Evolutionary conservation across 495 filamentous ascomycete species (phyloP), one percentile per base, ranked within the genome.

Genomic region (Hyaloscypha bicolor): DNA sequence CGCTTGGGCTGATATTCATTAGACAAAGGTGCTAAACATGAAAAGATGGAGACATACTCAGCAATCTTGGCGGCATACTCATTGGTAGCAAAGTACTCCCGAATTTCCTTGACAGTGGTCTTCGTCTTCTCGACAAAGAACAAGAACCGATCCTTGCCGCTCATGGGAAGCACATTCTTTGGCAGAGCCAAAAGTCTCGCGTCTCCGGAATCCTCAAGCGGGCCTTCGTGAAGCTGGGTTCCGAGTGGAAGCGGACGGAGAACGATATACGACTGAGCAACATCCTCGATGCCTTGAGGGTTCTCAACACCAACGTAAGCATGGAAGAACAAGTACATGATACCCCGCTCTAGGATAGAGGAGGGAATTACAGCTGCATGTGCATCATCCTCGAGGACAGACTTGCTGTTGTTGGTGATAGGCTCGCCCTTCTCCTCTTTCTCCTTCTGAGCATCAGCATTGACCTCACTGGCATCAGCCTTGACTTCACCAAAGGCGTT

Each of bases 271-370:
- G 85, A 93, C 66, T 92, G 90, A 29, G 91, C 86, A 51, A 97
- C 83, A 35, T 97, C 93, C 45, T 80, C 73, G 9, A 93, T 77
- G 65, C 82, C 77, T n/a, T 88, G 82, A 11, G 94, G 89, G 12
- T 93, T 85, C 14, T 92, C 85, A 22, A 91, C 82, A 63, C 84
- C 85, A 61, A 97, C 92, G 30, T 92, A 88, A 11, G 86, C 86
- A 52, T 93, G 89, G 74, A 88, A 89, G 81, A 97, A 97, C 84
- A 97, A 96, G 81, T 97, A 97, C 69, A 98, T 91, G 69, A 97
- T 85, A 3, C 94, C 94, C 71, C 97, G 97, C 73, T 98, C 94
- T 12, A 97, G 81, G 32, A 95, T 87, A 62, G 80, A 92, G n/a
- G 90, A 89, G 0, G 93, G 86, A 6, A 88, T 80, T 2, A 70